These are phyloP conservation scores for Hamamelis virginiana DNA, from an alignment of 164 flowering plant species.

Conservation along the genomic window DNA sequence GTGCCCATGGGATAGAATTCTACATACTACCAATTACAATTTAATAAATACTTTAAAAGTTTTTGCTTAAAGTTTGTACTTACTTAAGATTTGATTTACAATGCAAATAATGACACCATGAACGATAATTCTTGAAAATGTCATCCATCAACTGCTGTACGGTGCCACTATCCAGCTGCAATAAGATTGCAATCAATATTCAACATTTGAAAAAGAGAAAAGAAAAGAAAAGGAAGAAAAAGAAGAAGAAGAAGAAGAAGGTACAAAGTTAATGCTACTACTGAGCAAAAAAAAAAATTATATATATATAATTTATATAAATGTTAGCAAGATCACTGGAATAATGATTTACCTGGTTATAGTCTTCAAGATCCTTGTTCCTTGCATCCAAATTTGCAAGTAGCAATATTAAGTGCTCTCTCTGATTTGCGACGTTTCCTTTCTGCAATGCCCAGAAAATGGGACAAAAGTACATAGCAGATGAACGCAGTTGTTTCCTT, in stretches of 20 bases:
- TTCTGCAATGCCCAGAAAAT: conserved; percentile 48
- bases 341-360: conserved; percentile 41
- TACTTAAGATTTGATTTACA: conserved; percentile 53
- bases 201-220: not conserved
- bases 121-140: conserved; percentile 75
- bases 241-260: not conserved
- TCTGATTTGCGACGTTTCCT: conserved; percentile 98
- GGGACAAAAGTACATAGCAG: not conserved
- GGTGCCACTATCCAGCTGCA: conserved; percentile 60
- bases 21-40: not conserved
- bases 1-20: not conserved
- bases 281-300: not conserved
- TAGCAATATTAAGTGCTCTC: conserved; percentile 92
- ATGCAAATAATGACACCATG: conserved; percentile 91
- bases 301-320: not conserved
- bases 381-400: conserved; percentile 84
- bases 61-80: conserved; percentile 16
- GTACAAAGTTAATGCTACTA: not conserved
- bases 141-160: conserved; percentile 52
- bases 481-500: not conserved
- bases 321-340: not conserved
- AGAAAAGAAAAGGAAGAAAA: too few relatives aligned
- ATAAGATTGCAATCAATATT: conserved; percentile 10
- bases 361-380: conserved; percentile 33
- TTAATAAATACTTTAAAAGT: not conserved